phyloP scores from a whole-genome alignment of 1,139 yeast species.

The Saccharomyces hybrid region DNA sequence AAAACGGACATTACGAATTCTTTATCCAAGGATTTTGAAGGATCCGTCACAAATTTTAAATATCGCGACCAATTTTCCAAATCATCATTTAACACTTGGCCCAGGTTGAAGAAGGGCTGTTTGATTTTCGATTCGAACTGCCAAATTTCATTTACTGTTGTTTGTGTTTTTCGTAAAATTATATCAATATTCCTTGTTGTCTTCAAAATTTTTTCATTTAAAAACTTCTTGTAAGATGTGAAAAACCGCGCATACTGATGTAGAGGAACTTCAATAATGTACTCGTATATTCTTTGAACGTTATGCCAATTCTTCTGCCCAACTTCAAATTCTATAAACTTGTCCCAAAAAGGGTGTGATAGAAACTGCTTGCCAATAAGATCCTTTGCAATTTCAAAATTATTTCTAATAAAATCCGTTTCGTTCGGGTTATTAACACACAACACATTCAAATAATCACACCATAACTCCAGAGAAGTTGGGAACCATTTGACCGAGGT shows the following conservation, averaged over 20 bases:
- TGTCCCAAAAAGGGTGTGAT: constrained; percentile 62
- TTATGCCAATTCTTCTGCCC: constrained; percentile 22
- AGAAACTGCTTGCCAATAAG: constrained; percentile 50
- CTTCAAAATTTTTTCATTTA: constrained; percentile 23
- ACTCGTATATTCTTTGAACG: constrained; percentile 36
- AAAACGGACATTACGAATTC: constrained; percentile 36
- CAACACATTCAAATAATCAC: constrained; percentile 50
- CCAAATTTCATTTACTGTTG: constrained; percentile 51
- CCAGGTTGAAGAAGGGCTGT: constrained; percentile 39
- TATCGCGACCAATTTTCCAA: constrained; percentile 45
- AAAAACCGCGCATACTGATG: constrained; percentile 65
- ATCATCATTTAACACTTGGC: constrained; percentile 33
- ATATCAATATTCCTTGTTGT: constrained; percentile 31
- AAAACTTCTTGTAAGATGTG: constrained; percentile 41
- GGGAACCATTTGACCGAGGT: constrained; percentile 46
- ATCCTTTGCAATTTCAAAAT: constrained; percentile 37
- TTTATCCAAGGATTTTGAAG: constrained; percentile 5
- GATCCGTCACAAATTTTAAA: constrained; percentile 37
- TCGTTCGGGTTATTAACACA: constrained; percentile 33
- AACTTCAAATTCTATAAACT: constrained; percentile 44
- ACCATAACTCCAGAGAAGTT: constrained; percentile 56
- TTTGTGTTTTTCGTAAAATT: constrained; percentile 42
- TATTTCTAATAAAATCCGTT: constrained; percentile 31
- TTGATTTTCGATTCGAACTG: constrained; percentile 47
- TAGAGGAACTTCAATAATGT: constrained; percentile 46